These are phyloP conservation scores for Cryphonectria carpinicola DNA, from an alignment of 2,329 filamentous ascomycete species.

Conservation along the genomic window DNA sequence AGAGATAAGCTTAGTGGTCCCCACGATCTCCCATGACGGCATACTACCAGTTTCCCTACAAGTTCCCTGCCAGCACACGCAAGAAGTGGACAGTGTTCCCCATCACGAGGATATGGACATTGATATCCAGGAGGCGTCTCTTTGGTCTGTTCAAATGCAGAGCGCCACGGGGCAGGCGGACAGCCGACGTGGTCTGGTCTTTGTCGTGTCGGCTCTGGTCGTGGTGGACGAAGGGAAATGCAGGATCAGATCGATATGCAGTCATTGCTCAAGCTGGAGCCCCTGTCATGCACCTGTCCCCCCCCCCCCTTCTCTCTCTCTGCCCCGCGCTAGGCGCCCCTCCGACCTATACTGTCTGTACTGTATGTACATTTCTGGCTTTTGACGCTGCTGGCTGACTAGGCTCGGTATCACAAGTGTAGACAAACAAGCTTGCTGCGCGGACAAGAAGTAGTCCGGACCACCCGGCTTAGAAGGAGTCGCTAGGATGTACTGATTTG, in stretches of 20 bases:
- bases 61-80: slow-evolving; percentile 1
- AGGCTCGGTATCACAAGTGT: slow-evolving; percentile 5
- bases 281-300: slow-evolving; percentile 1
- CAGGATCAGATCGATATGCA: slow-evolving; percentile 13
- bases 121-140: not conserved
- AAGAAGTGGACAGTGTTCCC: not conserved
- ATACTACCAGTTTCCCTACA: not conserved
- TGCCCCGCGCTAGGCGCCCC: slow-evolving; percentile 6
- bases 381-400: not conserved
- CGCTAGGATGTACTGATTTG: slow-evolving; percentile 13
- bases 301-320: not conserved
- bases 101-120: not conserved
- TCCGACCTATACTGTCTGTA: not conserved
- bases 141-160: not conserved
- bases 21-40: not conserved
- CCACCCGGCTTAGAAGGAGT: not conserved
- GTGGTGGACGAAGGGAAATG: not conserved
- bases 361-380: not conserved
- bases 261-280: slow-evolving; percentile 4
- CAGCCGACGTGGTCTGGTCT: not conserved
- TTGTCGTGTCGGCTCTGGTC: not conserved
- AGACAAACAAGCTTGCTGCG: not conserved
- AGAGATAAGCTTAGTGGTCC: slow-evolving; percentile 5
- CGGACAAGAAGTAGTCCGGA: slow-evolving; percentile 6
- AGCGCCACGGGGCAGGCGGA: not conserved